A percentile compares a stretch with the other conserved stretches of the same genome.
These are phyloP conservation scores for Fusarium tricinctum DNA, from an alignment of 2,329 filamentous ascomycete genomes.

Conservation along the genomic window DNA sequence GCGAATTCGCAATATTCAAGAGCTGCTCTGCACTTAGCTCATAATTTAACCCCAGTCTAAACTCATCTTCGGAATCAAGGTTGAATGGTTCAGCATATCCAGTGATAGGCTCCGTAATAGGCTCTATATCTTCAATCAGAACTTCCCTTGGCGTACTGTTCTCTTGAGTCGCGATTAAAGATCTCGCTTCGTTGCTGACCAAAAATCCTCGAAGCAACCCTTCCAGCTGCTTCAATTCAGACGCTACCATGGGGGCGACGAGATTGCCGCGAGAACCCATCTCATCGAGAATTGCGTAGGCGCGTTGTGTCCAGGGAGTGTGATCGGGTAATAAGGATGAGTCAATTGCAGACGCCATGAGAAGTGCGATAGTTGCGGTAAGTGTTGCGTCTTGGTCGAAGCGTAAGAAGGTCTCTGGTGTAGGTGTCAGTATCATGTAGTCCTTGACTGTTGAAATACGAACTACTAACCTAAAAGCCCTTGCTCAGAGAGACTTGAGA, in stretches of 20 bases:
- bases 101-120: neutral
- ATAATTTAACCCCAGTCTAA: slow-evolving; percentile 31
- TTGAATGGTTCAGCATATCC: slow-evolving; percentile 17
- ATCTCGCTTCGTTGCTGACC: slow-evolving; percentile 8
- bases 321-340: slow-evolving; percentile 53
- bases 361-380: slow-evolving; percentile 56
- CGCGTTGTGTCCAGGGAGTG: slow-evolving; percentile 56
- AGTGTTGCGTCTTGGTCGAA: slow-evolving; percentile 38
- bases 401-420: slow-evolving; percentile 25
- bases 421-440: neutral
- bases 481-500: slow-evolving; percentile 36
- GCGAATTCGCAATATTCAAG: slow-evolving; percentile 37
- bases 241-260: slow-evolving; percentile 57
- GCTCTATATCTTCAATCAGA: neutral
- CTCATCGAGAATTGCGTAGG: slow-evolving; percentile 61
- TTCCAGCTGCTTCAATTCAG: slow-evolving; percentile 34
- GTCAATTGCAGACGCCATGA: slow-evolving; percentile 58
- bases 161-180: neutral
- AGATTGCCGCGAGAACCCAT: slow-evolving; percentile 61
- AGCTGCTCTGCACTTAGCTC: slow-evolving; percentile 43
- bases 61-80: slow-evolving; percentile 16
- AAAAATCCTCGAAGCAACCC: slow-evolving; percentile 18
- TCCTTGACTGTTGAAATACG: too few species aligned
- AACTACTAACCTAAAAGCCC: slow-evolving; percentile 24
- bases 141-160: slow-evolving; percentile 14